Conservation (phyloP, 306 rosid species). For the Rosa rugosa region DNA sequence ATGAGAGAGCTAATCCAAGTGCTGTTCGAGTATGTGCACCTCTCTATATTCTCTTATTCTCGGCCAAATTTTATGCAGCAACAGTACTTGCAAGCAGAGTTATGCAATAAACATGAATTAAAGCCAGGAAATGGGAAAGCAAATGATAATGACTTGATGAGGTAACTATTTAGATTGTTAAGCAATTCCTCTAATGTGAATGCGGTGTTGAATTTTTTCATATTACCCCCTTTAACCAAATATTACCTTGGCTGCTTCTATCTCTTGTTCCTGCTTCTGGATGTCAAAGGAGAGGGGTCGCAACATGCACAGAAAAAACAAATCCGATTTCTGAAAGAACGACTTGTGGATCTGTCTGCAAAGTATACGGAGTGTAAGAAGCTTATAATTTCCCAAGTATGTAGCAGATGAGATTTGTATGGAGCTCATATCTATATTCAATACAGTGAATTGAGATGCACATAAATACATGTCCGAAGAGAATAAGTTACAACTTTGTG, state of each 20-base stretch:
- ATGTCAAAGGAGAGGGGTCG: conserved; percentile 65
- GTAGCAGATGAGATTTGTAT: neutral
- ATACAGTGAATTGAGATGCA: neutral
- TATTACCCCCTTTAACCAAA: conserved; percentile 6
- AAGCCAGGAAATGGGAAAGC: neutral
- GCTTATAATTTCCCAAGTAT: neutral
- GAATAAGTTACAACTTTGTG: neutral
- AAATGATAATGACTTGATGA: neutral
- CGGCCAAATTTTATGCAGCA: neutral
- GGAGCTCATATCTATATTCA: neutral
- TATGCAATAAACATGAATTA: neutral
- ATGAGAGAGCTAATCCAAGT: neutral
- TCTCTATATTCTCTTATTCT: neutral
- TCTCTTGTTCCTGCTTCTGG: conserved; percentile 65
- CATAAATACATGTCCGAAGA: neutral
- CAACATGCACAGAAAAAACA: conserved; percentile 76
- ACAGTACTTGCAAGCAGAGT: neutral
- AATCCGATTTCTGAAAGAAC: conserved; percentile 81
- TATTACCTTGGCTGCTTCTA: conserved; percentile 74
- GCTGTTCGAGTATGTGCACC: neutral
- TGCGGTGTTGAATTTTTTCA: neutral
- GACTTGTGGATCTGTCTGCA: conserved; percentile 70
- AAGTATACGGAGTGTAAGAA: conserved; percentile 8
- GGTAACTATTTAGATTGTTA: neutral
- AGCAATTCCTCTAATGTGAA: neutral